Conservation (phyloP, 352 stramenopile species). For the Phytophthora colocasiae region DNA sequence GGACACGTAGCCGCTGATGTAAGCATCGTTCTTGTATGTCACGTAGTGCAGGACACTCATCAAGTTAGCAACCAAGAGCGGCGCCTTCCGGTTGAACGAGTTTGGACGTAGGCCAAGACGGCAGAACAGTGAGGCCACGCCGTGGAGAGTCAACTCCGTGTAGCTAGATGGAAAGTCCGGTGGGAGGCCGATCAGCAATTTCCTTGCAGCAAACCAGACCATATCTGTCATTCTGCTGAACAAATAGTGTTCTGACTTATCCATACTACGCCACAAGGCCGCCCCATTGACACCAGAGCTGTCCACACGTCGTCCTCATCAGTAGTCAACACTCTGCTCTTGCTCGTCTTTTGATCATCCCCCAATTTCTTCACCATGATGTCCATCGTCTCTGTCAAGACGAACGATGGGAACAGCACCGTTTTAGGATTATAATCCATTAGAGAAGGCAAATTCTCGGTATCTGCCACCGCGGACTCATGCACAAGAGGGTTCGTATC, state of each 20-base stretch:
- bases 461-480: too few species aligned
- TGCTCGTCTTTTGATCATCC: neutral
- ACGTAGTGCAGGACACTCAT: too few species aligned
- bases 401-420: slow-evolving; percentile 65
- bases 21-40: too few species aligned
- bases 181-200: slow-evolving; percentile 11
- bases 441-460: too few species aligned
- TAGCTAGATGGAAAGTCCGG: neutral
- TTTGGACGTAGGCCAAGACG: too few species aligned
- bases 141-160: slow-evolving; percentile 17
- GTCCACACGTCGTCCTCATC: neutral
- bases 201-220: slow-evolving; percentile 3
- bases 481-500: too few species aligned
- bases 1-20: too few species aligned
- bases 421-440: neutral
- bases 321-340: neutral
- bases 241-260: neutral
- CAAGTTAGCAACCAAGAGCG: too few species aligned
- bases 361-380: neutral
- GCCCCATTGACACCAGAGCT: slow-evolving; percentile 1
- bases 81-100: too few species aligned
- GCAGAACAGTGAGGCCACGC: slow-evolving; percentile 28
- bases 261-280: slow-evolving; percentile 3
- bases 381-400: slow-evolving; percentile 52
- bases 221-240: neutral